Conservation (phyloP, 352 stramenopile genomes). For the Pythium guiyangense region DNA sequence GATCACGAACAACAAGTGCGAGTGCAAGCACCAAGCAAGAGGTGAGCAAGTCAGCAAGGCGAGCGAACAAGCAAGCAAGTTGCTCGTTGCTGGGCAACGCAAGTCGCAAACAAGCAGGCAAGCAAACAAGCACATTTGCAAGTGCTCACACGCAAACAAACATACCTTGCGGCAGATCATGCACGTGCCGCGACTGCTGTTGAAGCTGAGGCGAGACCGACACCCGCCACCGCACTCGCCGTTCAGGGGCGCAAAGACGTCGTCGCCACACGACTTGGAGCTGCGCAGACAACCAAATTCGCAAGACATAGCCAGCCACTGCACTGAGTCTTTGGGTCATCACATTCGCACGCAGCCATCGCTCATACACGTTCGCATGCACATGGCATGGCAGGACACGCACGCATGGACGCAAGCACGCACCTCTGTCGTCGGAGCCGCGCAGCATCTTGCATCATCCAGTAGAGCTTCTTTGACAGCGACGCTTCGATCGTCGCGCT, state of each 20-base stretch:
- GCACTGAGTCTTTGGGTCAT: neutral
- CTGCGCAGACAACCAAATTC: conserved; percentile 1
- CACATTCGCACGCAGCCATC: too few relatives aligned
- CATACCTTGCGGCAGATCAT: conserved; percentile 34
- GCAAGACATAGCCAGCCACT: neutral
- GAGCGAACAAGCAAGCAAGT: neutral
- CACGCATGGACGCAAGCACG: too few relatives aligned
- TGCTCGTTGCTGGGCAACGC: neutral
- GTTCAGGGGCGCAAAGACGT: conserved; percentile 1
- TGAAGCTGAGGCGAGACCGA: conserved; percentile 23
- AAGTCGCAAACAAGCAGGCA: too few relatives aligned
- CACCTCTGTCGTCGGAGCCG: conserved; percentile 17
- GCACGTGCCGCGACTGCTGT: conserved; percentile 22
- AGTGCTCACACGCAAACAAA: neutral
- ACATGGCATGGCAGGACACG: too few relatives aligned
- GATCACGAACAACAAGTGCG: neutral
- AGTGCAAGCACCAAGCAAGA: too few relatives aligned
- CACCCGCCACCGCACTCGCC: conserved; percentile 31
- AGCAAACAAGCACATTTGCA: conserved; percentile 4
- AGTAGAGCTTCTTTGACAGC: too few relatives aligned
- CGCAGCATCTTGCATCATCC: conserved; percentile 38
- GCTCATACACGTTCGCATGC: neutral
- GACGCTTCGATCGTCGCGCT: too few relatives aligned
- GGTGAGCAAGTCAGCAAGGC: neutral
- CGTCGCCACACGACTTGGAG: neutral